Evolutionary conservation across 2,329 filamentous ascomycete species (phyloP), one percentile per base, ranked within the genome.

Genomic region (Elsinoe perseae): DNA sequence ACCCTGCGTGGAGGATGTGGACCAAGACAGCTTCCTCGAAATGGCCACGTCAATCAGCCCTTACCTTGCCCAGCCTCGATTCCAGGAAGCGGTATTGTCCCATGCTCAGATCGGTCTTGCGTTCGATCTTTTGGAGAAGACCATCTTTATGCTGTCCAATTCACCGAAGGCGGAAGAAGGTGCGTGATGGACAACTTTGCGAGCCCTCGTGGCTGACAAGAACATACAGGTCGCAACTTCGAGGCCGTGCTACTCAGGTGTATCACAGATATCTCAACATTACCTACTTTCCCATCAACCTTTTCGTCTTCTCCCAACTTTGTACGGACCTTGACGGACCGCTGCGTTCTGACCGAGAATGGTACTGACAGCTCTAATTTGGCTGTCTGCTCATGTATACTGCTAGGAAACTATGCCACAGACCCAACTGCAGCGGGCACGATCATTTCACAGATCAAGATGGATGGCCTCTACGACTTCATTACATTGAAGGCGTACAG

Each of bases 1-100:
- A 3, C 58, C 58, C 16, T 57, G 44, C 20, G 36, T 58, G 8
- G 54, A 52, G 18, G 54, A 56, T 18, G 53, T 60, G 5, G 58
- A 58, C 25, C 53, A 54, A 34, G 54, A 57, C 14, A 52, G 48
- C 21, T 60, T 58, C 25, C 56, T 60, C 7, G 58, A 60, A 36
- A 55, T 57, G 9, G 32, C 55, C 28, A 56, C 48, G 10, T 44
- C 57, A 16, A 50, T 58, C 14, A 27, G 46, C 10, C 56, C 43
- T 27, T 53, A 57, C 53, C 48, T 60, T n/a, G 27, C 46, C 7
- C 46, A 57, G 8, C 36, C 55, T 28, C 43, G 38, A 14, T 60
- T 60, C 20, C 46, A 58, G 27, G 54, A 54, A 28, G 32, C 23
- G 6, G 42, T 55, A 2, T 46, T 60, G 9, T 8, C 56, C 3